A percentile compares a stretch with the other conserved stretches of the same genome.
These are phyloP conservation scores for Haplosporangium sp. DNA, from an alignment of 371 early-diverging fungal genomes.

Conservation along the genomic window DNA sequence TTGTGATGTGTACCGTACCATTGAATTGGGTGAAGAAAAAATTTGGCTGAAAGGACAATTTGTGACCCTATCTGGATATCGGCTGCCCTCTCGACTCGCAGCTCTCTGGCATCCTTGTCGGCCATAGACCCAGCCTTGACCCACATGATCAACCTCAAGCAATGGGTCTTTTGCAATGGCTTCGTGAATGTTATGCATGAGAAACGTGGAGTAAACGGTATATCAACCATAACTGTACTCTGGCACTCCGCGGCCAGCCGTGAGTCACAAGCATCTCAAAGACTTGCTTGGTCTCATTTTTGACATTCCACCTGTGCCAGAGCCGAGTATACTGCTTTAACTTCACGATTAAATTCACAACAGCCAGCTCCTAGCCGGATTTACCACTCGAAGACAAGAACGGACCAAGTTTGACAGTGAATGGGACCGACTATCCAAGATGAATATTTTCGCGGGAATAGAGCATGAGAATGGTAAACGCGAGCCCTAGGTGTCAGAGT, in stretches of 20 bases:
- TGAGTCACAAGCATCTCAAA: constrained; percentile 15
- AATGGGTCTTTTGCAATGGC: constrained; percentile 36
- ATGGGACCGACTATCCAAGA: constrained; percentile 25
- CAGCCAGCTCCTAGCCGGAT: constrained; percentile 28
- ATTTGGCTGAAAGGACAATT: too few relatives aligned
- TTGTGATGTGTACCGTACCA: constrained; percentile 9
- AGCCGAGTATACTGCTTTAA: constrained; percentile 46
- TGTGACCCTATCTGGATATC: too few relatives aligned
- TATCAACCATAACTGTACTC: constrained; percentile 24
- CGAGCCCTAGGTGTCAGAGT: constrained; percentile 30
- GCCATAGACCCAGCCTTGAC: constrained; percentile 21
- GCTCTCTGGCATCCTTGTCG: constrained; percentile 32
- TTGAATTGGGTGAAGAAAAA: too few relatives aligned
- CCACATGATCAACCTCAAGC: constrained; percentile 38
- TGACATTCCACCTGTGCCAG: constrained; percentile 37
- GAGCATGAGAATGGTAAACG: constrained; percentile 32
- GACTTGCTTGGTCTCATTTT: constrained; percentile 33
- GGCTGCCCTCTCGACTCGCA: constrained; percentile 35
- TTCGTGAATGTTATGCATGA: constrained; percentile 36
- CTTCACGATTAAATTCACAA: constrained; percentile 30
- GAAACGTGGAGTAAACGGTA: constrained; percentile 34
- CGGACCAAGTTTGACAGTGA: constrained; percentile 32
- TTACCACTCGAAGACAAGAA: constrained; percentile 38
- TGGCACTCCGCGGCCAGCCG: constrained; percentile 18
- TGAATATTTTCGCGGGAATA: constrained; percentile 21